Percentiles rank a stretch among this genome's conserved stretches.
These are phyloP conservation scores for Vicia sativa DNA, from an alignment of 306 rosid species.

Conservation along the genomic window DNA sequence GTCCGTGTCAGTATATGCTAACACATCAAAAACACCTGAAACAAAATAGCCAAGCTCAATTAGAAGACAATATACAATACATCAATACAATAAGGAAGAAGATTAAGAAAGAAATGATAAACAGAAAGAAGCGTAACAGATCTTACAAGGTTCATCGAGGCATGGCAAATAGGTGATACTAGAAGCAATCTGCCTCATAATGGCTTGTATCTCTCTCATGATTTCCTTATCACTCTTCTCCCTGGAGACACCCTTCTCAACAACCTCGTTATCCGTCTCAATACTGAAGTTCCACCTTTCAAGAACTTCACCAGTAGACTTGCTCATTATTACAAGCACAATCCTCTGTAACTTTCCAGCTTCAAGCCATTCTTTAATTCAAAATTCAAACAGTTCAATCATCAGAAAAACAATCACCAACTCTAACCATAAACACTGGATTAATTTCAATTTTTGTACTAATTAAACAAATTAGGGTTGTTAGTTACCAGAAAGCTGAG, in stretches of 20 bases:
- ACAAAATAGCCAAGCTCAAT: constrained; percentile 18
- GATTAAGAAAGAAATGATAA: too few relatives aligned
- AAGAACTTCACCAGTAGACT: constrained; percentile 75
- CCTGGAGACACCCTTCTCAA: constrained; percentile 79
- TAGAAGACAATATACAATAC: background rate
- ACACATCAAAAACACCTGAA: constrained; percentile 91
- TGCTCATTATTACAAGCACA: constrained; percentile 74
- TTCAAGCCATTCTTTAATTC: constrained; percentile 89
- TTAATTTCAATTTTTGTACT: background rate
- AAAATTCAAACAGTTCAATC: constrained; percentile 25
- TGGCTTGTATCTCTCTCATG: constrained; percentile 99
- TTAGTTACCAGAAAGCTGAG: constrained; percentile 83
- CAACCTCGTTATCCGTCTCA: constrained; percentile 84
- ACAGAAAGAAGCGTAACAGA: too few relatives aligned
- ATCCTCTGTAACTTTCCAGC: constrained; percentile 96
- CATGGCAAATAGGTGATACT: constrained; percentile 98
- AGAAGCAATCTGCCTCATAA: constrained; percentile 98
- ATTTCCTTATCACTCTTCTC: constrained; percentile 98
- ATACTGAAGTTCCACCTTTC: constrained; percentile 99
- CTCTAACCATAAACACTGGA: too few relatives aligned
- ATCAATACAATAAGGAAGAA: too few relatives aligned
- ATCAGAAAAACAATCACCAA: constrained; percentile 21
- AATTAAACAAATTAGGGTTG: background rate
- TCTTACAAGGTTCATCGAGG: constrained; percentile 80
- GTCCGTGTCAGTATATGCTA: constrained; percentile 96